phyloP scores from a whole-genome alignment of 2,329 filamentous ascomycete species.

The Daldinia sp. region DNA sequence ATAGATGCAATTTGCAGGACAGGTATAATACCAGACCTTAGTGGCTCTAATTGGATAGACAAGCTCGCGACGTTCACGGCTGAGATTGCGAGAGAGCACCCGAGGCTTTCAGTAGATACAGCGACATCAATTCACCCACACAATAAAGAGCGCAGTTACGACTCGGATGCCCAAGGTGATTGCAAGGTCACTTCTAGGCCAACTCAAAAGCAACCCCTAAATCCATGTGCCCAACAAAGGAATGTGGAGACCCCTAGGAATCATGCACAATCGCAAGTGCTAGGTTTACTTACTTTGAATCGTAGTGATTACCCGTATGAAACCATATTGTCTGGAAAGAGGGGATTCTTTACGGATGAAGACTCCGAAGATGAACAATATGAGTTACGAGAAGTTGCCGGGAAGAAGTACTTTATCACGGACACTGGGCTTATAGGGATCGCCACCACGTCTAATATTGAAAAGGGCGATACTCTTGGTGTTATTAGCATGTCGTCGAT shows the following conservation, averaged over 20 bases:
- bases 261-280: background rate
- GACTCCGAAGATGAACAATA: background rate
- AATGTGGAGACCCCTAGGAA: background rate
- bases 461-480: slow-evolving; percentile 3
- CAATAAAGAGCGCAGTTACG: too few species aligned
- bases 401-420: slow-evolving; percentile 20
- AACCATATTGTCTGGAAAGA: background rate
- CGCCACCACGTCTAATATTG: slow-evolving; percentile 17
- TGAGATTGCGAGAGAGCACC: background rate
- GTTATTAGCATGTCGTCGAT: background rate
- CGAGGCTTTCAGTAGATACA: background rate
- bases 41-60: background rate
- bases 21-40: background rate
- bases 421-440: slow-evolving; percentile 17
- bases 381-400: background rate
- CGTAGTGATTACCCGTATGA: background rate
- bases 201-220: too few species aligned
- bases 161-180: background rate
- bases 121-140: too few species aligned
- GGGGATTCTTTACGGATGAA: background rate
- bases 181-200: background rate
- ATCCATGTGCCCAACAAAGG: background rate
- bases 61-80: too few species aligned
- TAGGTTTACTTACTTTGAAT: background rate
- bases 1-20: slow-evolving; percentile 8